A percentile compares a stretch with the other conserved stretches of the same genome.
phyloP scores from a whole-genome alignment of 1,284 basidiomycete species.

The Abortiporus biennis region DNA sequence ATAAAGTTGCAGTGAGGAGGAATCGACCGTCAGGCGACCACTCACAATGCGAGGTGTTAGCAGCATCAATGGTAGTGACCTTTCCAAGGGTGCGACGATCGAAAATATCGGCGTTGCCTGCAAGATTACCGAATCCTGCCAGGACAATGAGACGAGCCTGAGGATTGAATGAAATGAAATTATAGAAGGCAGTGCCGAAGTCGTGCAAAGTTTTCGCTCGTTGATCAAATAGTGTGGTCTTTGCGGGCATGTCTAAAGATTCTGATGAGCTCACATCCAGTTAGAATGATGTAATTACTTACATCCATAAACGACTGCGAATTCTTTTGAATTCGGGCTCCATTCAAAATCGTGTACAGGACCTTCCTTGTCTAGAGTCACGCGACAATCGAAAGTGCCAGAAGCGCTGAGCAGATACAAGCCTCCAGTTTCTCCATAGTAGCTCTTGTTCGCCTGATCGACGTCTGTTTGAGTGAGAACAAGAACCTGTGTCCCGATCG shows the following conservation, averaged over 20 bases:
- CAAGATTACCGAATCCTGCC: constrained; percentile 95
- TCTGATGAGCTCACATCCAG: neutral
- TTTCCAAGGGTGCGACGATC: constrained; percentile 86
- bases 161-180: constrained; percentile 93
- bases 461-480: constrained; percentile 95
- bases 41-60: constrained; percentile 90
- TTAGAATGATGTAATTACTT: constrained; percentile 28
- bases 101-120: constrained; percentile 89
- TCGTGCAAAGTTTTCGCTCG: constrained; percentile 87
- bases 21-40: constrained; percentile 95
- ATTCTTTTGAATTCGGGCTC: constrained; percentile 98
- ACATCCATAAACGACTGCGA: constrained; percentile 95
- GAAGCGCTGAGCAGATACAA: constrained; percentile 91
- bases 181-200: constrained; percentile 85
- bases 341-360: constrained; percentile 96
- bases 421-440: constrained; percentile 94
- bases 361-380: constrained; percentile 94
- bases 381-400: constrained; percentile 93
- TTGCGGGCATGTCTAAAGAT: constrained; percentile 85
- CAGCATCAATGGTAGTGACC: constrained; percentile 83
- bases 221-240: constrained; percentile 87
- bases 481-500: constrained; percentile 81
- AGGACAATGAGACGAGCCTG: constrained; percentile 86
- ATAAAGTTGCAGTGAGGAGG: constrained; percentile 90
- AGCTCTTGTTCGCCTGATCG: constrained; percentile 95